These are phyloP conservation scores for Fusarium pseudoanthophilum DNA, from an alignment of 2,329 filamentous ascomycete species.

Conservation along the genomic window DNA sequence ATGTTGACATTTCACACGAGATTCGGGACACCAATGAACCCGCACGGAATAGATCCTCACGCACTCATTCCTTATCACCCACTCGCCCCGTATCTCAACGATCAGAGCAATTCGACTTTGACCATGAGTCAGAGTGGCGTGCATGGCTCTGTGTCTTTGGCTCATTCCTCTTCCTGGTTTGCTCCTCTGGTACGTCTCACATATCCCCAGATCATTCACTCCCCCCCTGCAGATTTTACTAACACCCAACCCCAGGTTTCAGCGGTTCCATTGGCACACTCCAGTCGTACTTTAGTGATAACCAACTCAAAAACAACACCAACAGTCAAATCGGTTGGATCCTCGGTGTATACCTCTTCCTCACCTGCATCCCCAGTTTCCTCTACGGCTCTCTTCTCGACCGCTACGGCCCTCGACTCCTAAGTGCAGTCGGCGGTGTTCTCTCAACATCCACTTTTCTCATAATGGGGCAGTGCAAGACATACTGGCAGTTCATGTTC, in stretches of 20 bases:
- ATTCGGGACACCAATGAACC: neutral
- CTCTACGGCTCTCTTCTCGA: conserved; percentile 60
- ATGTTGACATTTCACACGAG: conserved; percentile 1
- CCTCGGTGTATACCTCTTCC: conserved; percentile 55
- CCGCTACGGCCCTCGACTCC: conserved; percentile 54
- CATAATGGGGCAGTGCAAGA: conserved; percentile 55
- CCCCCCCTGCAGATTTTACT: neutral
- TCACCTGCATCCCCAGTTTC: conserved; percentile 52
- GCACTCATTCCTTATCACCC: too few relatives aligned
- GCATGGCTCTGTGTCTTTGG: conserved; percentile 29
- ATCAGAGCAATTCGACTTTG: neutral
- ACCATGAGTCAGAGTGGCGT: conserved; percentile 13
- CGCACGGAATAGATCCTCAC: neutral
- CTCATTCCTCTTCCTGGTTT: conserved; percentile 25
- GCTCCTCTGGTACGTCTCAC: neutral
- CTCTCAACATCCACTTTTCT: conserved; percentile 53
- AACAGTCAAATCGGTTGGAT: conserved; percentile 60
- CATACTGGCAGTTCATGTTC: conserved; percentile 60
- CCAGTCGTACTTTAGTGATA: conserved; percentile 55
- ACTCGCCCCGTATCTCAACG: neutral
- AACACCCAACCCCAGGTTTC: conserved; percentile 48
- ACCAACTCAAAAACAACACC: conserved; percentile 55
- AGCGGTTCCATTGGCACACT: conserved; percentile 58
- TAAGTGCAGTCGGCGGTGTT: conserved; percentile 50
- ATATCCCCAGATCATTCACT: neutral